Evolutionary conservation across 1,139 yeast species (phyloP).

Genomic region (Hyphopichia pseudoburtonii): DNA sequence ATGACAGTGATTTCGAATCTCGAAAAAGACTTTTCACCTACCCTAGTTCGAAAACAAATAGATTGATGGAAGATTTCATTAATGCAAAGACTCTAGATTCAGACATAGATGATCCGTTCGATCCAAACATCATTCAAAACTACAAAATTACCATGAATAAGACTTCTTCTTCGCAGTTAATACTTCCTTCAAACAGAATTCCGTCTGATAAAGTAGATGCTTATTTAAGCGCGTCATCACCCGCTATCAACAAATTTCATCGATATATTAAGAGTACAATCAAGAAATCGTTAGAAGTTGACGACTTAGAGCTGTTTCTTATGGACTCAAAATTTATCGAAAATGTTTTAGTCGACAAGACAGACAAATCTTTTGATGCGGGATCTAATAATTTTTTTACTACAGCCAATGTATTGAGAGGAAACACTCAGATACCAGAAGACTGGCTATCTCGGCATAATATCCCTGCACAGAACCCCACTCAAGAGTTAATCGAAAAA

Average conservation of each 20-base stretch:
- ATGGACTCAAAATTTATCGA: conserved; percentile 27
- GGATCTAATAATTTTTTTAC: conserved; percentile 29
- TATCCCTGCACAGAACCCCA: conserved; percentile 11
- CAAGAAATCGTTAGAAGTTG: conserved; percentile 23
- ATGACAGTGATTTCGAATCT: neutral
- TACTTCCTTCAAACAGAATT: conserved; percentile 1
- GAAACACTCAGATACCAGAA: conserved; percentile 12
- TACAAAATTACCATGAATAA: conserved; percentile 9
- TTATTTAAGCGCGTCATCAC: conserved; percentile 26
- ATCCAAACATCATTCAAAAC: conserved; percentile 8
- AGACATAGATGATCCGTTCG: conserved; percentile 1
- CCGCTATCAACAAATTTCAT: conserved; percentile 30
- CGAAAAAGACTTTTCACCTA: conserved; percentile 5
- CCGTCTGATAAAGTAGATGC: conserved; percentile 11
- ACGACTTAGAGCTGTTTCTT: conserved; percentile 20
- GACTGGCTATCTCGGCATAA: conserved; percentile 18
- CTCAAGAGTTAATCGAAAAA: conserved; percentile 19
- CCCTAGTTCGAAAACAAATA: conserved; percentile 13
- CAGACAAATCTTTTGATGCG: conserved; percentile 6
- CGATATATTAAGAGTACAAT: conserved; percentile 25
- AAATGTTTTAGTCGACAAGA: conserved; percentile 22
- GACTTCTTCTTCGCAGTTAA: neutral
- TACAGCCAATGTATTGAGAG: conserved; percentile 26
- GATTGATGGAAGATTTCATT: conserved; percentile 31
- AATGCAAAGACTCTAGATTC: conserved; percentile 22